Base-by-base conservation (phyloP, 2,329 filamentous ascomycete genomes). In the Trichoderma koningii region DNA sequence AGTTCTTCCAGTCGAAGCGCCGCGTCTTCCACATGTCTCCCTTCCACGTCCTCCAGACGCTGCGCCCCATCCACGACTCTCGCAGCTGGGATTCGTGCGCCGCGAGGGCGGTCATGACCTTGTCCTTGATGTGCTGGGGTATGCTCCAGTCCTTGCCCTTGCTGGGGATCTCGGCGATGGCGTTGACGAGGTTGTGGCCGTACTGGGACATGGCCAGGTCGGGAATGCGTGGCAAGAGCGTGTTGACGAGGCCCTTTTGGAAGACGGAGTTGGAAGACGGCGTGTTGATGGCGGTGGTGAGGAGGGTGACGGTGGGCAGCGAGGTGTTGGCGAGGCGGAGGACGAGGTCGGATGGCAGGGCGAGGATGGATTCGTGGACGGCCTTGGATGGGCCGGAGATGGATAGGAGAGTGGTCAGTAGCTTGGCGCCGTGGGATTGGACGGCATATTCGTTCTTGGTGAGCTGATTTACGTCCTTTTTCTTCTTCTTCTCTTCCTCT, bases 341-440 rank as follows among this genome's bases (percentile, higher is more conserved):
- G 63, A 88, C 81, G 23, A 79, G 83, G 61, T 81, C 84, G 52
- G 78, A 74, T 12, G 82, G 79, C 69, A 90, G 82, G 4, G 85
- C 80, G 21, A 89, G 78, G 26, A 95, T 77, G n/a, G 89, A 86
- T 17, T 88, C 85, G 73, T 95, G 91, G 38, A 96, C 85, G 12
- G 93, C 83, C 57, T 86, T 86, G 64, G 85, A 83, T 1, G 93
- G 81, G 0, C 92, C 92, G 0, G 90, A 85, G 28, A 92, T 88
- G 7, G 85, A 79, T 57, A 98, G 86, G 80, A 99, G 89, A 4
- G 90, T 80, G 67, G 95, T 89, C 9, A 91, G 88, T 30, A 99
- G 84, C 53, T 97, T 83, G 21, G 91, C 92, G 66, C 90, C 92
- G 78, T 99, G 93, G 3, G 81, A 82, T 41, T 82, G 76, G 23